These are phyloP conservation scores for Huntiella bhutanensis DNA, from an alignment of 2,329 filamentous ascomycete species.

Conservation along the genomic window DNA sequence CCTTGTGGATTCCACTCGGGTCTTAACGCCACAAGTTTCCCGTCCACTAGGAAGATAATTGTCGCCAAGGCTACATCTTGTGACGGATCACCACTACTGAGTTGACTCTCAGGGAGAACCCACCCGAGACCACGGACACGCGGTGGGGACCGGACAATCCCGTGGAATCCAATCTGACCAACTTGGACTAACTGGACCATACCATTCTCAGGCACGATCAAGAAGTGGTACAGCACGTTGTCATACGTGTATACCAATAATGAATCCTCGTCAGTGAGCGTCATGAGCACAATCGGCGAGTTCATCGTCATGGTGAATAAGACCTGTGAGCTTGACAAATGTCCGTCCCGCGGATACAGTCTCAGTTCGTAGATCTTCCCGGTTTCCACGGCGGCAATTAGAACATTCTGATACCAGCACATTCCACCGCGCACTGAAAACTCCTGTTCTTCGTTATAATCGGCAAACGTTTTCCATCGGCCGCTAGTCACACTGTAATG, in stretches of 20 bases:
- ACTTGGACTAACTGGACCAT: conserved; percentile 68
- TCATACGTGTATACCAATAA: conserved; percentile 93
- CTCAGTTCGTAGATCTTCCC: conserved; percentile 68
- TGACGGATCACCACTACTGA: conserved; percentile 79
- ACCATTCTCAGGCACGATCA: conserved; percentile 56
- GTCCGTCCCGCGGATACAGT: conserved; percentile 75
- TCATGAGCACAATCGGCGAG: conserved; percentile 74
- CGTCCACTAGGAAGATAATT: conserved; percentile 90
- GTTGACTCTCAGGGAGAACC: conserved; percentile 80
- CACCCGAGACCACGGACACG: conserved; percentile 86
- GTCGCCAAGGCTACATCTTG: conserved; percentile 88
- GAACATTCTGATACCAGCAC: conserved; percentile 95
- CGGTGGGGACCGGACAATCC: conserved; percentile 83
- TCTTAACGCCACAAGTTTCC: conserved; percentile 81
- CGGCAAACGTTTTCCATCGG: conserved; percentile 86
- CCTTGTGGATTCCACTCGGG: conserved; percentile 67
- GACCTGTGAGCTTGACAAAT: conserved; percentile 52
- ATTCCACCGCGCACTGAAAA: conserved; percentile 89
- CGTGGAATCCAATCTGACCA: conserved; percentile 95
- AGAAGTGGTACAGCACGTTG: conserved; percentile 85
- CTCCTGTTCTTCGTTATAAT: conserved; percentile 63
- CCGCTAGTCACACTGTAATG: conserved; percentile 93
- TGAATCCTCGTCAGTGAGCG: conserved; percentile 81
- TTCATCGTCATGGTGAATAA: conserved; percentile 62
- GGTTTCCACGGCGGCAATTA: conserved; percentile 83